phyloP scores from a whole-genome alignment of 768 basidiomycete genomes.

The Strobilomyces confusus region DNA sequence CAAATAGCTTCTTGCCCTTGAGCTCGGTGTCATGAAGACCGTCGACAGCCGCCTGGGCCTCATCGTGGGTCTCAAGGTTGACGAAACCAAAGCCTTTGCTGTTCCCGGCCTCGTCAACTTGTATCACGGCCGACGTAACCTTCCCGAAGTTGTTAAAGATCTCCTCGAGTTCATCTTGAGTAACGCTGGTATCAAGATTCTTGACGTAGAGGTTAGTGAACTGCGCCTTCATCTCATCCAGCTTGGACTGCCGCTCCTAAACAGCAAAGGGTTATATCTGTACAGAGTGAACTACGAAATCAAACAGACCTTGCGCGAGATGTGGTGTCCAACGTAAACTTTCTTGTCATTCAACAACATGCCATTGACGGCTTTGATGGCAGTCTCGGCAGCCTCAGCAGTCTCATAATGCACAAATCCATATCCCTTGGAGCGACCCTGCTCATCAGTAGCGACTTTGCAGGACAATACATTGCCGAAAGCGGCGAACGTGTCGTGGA shows the following conservation, averaged over 20 bases:
- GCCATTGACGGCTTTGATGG: conserved; percentile 98
- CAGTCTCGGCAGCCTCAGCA: conserved; percentile 89
- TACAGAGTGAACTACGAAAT: too few species aligned
- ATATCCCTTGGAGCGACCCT: conserved; percentile 94
- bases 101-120: conserved; percentile 81
- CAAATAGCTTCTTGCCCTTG: conserved; percentile 88
- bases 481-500: conserved; percentile 98
- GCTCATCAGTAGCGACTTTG: conserved; percentile 97
- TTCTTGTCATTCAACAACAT: conserved; percentile 99
- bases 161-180: conserved; percentile 80
- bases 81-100: conserved; percentile 99
- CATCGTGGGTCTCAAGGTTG: conserved; percentile 91
- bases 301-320: conserved; percentile 80
- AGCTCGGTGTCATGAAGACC: conserved; percentile 80
- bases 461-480: conserved; percentile 98
- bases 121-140: conserved; percentile 87
- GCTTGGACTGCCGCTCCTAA: conserved; percentile 94
- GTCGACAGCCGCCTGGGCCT: conserved; percentile 88
- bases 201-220: conserved; percentile 99
- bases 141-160: conserved; percentile 75
- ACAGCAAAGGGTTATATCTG: background rate
- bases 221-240: conserved; percentile 95
- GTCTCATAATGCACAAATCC: conserved; percentile 99
- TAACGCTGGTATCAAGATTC: conserved; percentile 84
- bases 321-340: conserved; percentile 96